Percentiles rank a stretch among this genome's conserved stretches.
These are phyloP conservation scores for Solanum ossicruentum DNA, from an alignment of 257 asterid genomes.

Conservation along the genomic window DNA sequence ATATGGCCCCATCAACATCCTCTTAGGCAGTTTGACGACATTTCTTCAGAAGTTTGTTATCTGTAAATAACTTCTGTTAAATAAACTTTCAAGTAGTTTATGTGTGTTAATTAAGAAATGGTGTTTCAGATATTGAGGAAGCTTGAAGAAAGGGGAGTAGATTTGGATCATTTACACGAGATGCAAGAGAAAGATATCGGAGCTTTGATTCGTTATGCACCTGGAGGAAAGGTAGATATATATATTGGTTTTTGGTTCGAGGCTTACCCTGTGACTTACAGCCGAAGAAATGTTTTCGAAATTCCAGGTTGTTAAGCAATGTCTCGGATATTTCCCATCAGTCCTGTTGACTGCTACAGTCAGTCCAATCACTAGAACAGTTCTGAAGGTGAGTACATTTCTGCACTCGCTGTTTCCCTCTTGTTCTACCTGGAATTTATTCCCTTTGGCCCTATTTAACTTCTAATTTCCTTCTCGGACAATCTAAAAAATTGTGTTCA, in stretches of 20 bases:
- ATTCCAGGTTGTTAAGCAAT: constrained; percentile 72
- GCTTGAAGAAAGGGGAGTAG: constrained; percentile 79
- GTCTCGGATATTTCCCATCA: constrained; percentile 75
- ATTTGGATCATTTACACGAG: constrained; percentile 76
- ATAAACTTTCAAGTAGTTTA: not conserved
- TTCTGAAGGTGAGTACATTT: constrained; percentile 63
- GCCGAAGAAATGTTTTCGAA: constrained; percentile 5
- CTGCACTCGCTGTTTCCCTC: constrained; percentile 2
- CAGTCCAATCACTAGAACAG: constrained; percentile 98
- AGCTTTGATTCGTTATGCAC: constrained; percentile 84
- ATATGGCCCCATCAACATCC: constrained; percentile 98
- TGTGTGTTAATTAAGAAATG: not conserved
- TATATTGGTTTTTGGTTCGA: constrained; percentile 7
- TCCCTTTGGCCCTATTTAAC: not conserved
- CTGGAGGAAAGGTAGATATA: constrained; percentile 93
- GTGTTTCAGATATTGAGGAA: constrained; percentile 69
- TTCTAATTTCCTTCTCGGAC: not conserved
- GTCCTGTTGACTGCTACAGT: constrained; percentile 80
- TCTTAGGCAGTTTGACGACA: constrained; percentile 88
- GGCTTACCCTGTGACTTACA: not conserved
- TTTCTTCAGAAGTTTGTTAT: constrained; percentile 57
- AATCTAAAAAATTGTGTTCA: not conserved
- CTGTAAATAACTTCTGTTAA: not conserved
- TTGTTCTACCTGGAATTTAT: not conserved
- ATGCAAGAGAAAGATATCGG: constrained; percentile 92